Evolutionary conservation across 129 eudicot species (phyloP).

Genomic region (Tagetes patula): DNA sequence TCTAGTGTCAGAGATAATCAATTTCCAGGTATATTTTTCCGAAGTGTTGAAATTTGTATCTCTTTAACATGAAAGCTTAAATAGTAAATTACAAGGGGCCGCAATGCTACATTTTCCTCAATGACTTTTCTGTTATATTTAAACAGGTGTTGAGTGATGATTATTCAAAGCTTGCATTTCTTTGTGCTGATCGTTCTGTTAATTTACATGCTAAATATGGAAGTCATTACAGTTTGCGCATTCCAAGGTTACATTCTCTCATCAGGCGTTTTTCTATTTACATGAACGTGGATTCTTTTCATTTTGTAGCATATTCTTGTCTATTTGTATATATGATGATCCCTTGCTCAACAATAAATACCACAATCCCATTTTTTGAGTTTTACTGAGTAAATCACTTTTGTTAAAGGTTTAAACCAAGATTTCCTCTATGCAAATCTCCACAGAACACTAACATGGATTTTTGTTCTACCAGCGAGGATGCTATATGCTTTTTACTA

Average conservation of each 20-base stretch:
- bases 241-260: constrained; percentile 63
- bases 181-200: constrained; percentile 94
- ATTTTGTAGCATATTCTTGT: background rate
- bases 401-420: background rate
- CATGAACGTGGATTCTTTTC: constrained; percentile 3
- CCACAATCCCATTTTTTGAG: background rate
- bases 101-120: constrained; percentile 7
- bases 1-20: constrained; percentile 73
- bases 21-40: constrained; percentile 40
- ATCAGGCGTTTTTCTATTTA: background rate
- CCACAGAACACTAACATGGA: background rate
- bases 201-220: constrained; percentile 94
- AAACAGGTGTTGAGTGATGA: constrained; percentile 77
- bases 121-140: constrained; percentile 16
- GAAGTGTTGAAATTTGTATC: constrained; percentile 1
- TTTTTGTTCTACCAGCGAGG: background rate
- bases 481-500: background rate
- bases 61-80: background rate
- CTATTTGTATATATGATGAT: constrained; percentile 13
- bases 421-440: constrained; percentile 6
- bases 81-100: background rate
- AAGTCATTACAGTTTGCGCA: constrained; percentile 84
- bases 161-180: constrained; percentile 89
- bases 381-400: background rate
- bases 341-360: background rate